Conservation (phyloP, 495 filamentous ascomycete species). For the Penicillium canariense region DNA sequence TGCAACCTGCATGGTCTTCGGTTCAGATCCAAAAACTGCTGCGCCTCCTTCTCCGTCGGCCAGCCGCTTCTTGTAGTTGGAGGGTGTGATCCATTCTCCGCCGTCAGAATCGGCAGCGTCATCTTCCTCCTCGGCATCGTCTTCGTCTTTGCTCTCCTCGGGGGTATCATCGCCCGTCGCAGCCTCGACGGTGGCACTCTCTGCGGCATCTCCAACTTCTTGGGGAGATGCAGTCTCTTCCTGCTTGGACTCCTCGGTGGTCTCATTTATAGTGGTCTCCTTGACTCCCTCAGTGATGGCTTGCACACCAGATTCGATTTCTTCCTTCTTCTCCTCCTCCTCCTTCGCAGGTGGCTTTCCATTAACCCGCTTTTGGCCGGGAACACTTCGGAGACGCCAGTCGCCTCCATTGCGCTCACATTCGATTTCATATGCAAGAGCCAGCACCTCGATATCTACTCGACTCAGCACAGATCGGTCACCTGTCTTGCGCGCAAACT, state of each 20-base stretch:
- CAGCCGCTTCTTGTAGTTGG: slow-evolving; percentile 84
- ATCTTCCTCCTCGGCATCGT: slow-evolving; percentile 38
- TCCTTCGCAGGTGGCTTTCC: slow-evolving; percentile 58
- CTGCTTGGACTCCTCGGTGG: slow-evolving; percentile 13
- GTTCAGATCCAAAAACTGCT: slow-evolving; percentile 47
- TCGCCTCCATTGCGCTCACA: slow-evolving; percentile 79
- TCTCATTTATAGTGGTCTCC: slow-evolving; percentile 24
- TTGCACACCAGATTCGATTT: slow-evolving; percentile 28
- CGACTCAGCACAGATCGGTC: slow-evolving; percentile 83
- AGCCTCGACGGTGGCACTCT: slow-evolving; percentile 6
- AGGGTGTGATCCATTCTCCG: slow-evolving; percentile 92
- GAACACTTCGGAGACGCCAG: slow-evolving; percentile 74
- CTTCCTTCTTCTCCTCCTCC: slow-evolving; percentile 28
- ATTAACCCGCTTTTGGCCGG: slow-evolving; percentile 73
- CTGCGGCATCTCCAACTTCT: slow-evolving; percentile 1
- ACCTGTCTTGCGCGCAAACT: slow-evolving; percentile 87
- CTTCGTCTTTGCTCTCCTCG: slow-evolving; percentile 28
- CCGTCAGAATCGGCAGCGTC: slow-evolving; percentile 59
- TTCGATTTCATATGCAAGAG: slow-evolving; percentile 88
- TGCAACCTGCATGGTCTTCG: slow-evolving; percentile 71
- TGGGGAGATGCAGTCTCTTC: slow-evolving; percentile 14
- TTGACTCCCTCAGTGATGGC: slow-evolving; percentile 31
- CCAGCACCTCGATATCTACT: slow-evolving; percentile 84
- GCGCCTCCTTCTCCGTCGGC: slow-evolving; percentile 57
- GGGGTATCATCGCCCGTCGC: slow-evolving; percentile 4